phyloP scores from a whole-genome alignment of 768 basidiomycete genomes.

The Phylloporus arenicola region DNA sequence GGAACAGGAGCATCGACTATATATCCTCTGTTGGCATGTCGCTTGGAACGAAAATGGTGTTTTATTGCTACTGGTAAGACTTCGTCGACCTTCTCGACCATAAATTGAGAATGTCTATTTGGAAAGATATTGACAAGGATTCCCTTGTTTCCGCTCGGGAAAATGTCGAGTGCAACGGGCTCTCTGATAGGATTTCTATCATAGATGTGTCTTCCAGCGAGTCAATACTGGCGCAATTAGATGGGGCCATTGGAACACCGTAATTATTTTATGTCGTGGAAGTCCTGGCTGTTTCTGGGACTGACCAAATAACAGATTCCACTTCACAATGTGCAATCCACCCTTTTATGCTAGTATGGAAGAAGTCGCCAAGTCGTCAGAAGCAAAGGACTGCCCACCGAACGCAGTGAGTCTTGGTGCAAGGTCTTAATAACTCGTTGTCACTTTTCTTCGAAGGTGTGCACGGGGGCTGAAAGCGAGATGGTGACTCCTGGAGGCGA shows the following conservation, averaged over 20 bases:
- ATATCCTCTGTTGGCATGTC: conserved; percentile 74
- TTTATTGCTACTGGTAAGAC: conserved; percentile 65
- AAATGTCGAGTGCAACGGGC: conserved; percentile 56
- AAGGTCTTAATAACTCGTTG: neutral
- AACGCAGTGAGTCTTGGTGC: conserved; percentile 51
- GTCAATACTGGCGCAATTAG: conserved; percentile 39
- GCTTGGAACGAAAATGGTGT: conserved; percentile 45
- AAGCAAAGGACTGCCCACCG: conserved; percentile 60
- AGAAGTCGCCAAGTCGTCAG: conserved; percentile 58
- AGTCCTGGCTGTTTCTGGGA: neutral
- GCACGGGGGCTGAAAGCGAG: conserved; percentile 82
- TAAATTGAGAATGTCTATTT: neutral
- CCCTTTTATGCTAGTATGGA: conserved; percentile 82
- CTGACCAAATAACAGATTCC: conserved; percentile 37
- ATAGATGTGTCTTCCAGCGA: conserved; percentile 32
- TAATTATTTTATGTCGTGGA: conserved; percentile 1
- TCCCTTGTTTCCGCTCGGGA: conserved; percentile 52
- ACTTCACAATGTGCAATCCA: conserved; percentile 94
- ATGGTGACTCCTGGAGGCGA: conserved; percentile 92
- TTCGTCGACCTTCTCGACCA: neutral
- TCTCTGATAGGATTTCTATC: conserved; percentile 49
- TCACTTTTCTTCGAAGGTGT: conserved; percentile 46
- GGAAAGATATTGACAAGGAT: conserved; percentile 73
- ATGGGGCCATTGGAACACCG: conserved; percentile 3
- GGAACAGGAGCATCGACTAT: conserved; percentile 91